These are phyloP conservation scores for Phialemonium atrogriseum DNA, from an alignment of 2,329 filamentous ascomycete genomes.

Conservation along the genomic window DNA sequence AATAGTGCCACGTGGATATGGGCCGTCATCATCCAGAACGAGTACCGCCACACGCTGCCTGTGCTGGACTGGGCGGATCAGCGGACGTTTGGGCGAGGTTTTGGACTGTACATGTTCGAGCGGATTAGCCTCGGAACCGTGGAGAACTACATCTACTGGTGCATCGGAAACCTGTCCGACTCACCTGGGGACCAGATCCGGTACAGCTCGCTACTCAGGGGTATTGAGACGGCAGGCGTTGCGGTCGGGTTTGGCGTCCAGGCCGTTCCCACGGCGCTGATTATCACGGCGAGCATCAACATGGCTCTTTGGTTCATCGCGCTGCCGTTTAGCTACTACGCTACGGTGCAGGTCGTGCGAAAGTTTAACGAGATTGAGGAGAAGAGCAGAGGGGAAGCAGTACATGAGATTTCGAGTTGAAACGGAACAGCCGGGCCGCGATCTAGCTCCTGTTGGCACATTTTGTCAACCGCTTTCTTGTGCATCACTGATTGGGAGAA, in stretches of 20 bases:
- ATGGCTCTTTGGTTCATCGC: conserved; percentile 31
- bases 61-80: conserved; percentile 34
- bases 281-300: conserved; percentile 34
- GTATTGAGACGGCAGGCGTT: conserved; percentile 31
- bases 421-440: no score
- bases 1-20: conserved; percentile 38
- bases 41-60: conserved; percentile 32
- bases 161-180: conserved; percentile 34
- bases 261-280: conserved; percentile 31
- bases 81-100: conserved; percentile 29
- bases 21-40: conserved; percentile 36
- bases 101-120: conserved; percentile 32
- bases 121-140: conserved; percentile 28
- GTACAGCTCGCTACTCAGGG: conserved; percentile 33
- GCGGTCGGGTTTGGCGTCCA: conserved; percentile 34
- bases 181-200: conserved; percentile 34
- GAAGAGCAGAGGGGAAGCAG: no score
- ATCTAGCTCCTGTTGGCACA: no score
- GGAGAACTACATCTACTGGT: conserved; percentile 38
- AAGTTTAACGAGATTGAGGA: conserved; percentile 25
- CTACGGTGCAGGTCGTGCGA: conserved; percentile 29
- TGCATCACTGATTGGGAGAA: no score
- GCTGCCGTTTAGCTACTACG: conserved; percentile 33
- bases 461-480: no score
- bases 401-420: no score